Percentiles rank a stretch among this genome's conserved stretches.
Evolutionary conservation across 306 rosid genomes (phyloP).

Genomic region (Vicia faba): DNA sequence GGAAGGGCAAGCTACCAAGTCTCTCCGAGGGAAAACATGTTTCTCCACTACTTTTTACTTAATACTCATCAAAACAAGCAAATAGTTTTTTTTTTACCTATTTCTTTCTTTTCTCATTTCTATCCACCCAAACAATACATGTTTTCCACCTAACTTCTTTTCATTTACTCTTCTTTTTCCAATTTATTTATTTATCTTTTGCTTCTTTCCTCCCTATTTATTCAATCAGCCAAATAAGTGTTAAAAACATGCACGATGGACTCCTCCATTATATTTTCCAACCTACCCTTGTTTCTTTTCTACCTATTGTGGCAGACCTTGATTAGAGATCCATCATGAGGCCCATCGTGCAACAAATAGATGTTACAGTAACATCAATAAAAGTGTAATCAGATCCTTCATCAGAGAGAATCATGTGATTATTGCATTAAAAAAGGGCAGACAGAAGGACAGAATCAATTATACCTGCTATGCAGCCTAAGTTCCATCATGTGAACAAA

Average conservation of each 20-base stretch:
- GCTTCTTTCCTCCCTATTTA: neutral
- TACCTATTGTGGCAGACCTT: neutral
- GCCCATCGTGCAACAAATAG: slow-evolving; percentile 10
- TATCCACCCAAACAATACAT: slow-evolving; percentile 10
- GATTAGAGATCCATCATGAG: neutral
- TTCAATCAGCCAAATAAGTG: neutral
- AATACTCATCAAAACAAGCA: slow-evolving; percentile 1
- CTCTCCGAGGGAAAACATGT: neutral
- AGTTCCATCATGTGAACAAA: slow-evolving; percentile 98
- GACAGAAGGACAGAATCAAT: slow-evolving; percentile 22
- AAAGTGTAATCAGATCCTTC: slow-evolving; percentile 14
- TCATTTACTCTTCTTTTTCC: neutral
- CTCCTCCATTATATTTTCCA: neutral
- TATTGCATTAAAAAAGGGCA: slow-evolving; percentile 1
- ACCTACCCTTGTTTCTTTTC: neutral
- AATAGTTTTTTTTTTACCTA: neutral
- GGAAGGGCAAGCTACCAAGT: slow-evolving; percentile 1
- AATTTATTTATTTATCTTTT: neutral
- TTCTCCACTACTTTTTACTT: neutral
- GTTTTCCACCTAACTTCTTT: slow-evolving; percentile 1
- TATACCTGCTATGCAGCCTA: slow-evolving; percentile 87
- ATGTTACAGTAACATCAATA: slow-evolving; percentile 27
- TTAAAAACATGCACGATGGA: neutral
- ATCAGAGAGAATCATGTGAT: slow-evolving; percentile 7
- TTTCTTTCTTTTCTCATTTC: slow-evolving; percentile 5